Percentiles rank a stretch among this genome's conserved stretches.
These are phyloP conservation scores for Sporopachydermia cereana DNA, from an alignment of 1,139 yeast species.

Conservation along the genomic window DNA sequence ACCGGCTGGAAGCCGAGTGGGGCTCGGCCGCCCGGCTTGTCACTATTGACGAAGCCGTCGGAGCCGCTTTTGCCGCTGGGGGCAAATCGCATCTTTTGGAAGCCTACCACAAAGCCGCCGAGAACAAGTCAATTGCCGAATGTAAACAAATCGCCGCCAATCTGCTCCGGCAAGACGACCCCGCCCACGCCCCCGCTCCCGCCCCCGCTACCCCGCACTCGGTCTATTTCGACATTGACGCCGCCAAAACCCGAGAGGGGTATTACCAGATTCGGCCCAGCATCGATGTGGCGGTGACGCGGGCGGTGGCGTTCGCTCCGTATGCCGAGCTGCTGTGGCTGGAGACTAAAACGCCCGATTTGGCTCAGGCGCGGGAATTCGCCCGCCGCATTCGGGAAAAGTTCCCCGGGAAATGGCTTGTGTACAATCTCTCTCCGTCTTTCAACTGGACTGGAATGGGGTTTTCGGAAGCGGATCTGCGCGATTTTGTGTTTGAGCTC, in stretches of 20 bases:
- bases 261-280: slow-evolving; percentile 38
- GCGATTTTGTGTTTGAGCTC: slow-evolving; percentile 40
- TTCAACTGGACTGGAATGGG: slow-evolving; percentile 51
- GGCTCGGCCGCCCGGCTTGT: slow-evolving; percentile 27
- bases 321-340: slow-evolving; percentile 48
- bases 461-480: slow-evolving; percentile 32
- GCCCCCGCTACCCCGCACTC: no score
- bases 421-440: slow-evolving; percentile 46
- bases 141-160: slow-evolving; percentile 25
- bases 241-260: slow-evolving; percentile 47
- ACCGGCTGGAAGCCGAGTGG: slow-evolving; percentile 35
- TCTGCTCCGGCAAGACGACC: slow-evolving; percentile 21
- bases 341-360: slow-evolving; percentile 45
- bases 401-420: slow-evolving; percentile 43
- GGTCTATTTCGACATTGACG: slow-evolving; percentile 43
- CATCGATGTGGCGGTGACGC: slow-evolving; percentile 40
- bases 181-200: slow-evolving; percentile 12
- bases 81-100: slow-evolving; percentile 25
- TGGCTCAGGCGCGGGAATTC: slow-evolving; percentile 37
- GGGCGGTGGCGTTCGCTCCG: slow-evolving; percentile 43
- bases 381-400: slow-evolving; percentile 34
- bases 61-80: slow-evolving; percentile 18
- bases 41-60: slow-evolving; percentile 41
- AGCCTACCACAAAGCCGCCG: slow-evolving; percentile 19
- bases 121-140: slow-evolving; percentile 24